A percentile compares a stretch with the other conserved stretches of the same genome.
Conservation (phyloP, 2,329 filamentous ascomycete genomes). For the Sarocladium kiliense region DNA sequence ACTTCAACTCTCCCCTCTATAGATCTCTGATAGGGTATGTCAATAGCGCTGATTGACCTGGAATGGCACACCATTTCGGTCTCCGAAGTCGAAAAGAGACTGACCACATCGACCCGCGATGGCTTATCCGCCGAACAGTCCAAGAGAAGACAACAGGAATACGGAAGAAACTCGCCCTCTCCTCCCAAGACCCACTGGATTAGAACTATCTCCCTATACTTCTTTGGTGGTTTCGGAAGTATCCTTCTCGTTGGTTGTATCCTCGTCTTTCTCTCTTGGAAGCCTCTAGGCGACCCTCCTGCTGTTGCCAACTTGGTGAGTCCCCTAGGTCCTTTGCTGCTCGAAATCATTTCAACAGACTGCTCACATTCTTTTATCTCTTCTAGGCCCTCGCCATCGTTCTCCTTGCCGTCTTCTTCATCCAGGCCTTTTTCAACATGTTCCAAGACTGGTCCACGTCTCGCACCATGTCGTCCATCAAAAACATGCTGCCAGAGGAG, state of each 20-base stretch:
- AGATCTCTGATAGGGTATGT: background rate
- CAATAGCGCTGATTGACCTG: conserved; percentile 53
- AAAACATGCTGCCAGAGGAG: conserved; percentile 71
- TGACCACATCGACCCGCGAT: conserved; percentile 48
- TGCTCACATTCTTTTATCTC: background rate
- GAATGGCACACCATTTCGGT: conserved; percentile 62
- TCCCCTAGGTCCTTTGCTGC: background rate
- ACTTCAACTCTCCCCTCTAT: background rate
- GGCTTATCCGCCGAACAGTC: conserved; percentile 59
- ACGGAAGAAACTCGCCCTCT: conserved; percentile 64
- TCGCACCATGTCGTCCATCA: conserved; percentile 74
- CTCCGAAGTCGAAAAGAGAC: conserved; percentile 53
- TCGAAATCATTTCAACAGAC: background rate
- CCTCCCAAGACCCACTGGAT: conserved; percentile 57
- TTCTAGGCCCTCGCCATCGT: conserved; percentile 63
- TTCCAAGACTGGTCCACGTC: conserved; percentile 74
- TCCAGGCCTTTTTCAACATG: conserved; percentile 64
- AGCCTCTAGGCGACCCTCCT: conserved; percentile 66
- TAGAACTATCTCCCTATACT: conserved; percentile 58
- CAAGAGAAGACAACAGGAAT: conserved; percentile 47
- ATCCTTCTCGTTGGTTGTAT: conserved; percentile 64
- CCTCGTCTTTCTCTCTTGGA: conserved; percentile 73
- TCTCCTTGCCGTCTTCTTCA: conserved; percentile 62
- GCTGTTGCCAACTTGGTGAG: conserved; percentile 55
- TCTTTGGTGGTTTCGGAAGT: conserved; percentile 72